phyloP scores from a whole-genome alignment of 1,284 basidiomycete species.

The Apiotrichum mycotoxinovorans region DNA sequence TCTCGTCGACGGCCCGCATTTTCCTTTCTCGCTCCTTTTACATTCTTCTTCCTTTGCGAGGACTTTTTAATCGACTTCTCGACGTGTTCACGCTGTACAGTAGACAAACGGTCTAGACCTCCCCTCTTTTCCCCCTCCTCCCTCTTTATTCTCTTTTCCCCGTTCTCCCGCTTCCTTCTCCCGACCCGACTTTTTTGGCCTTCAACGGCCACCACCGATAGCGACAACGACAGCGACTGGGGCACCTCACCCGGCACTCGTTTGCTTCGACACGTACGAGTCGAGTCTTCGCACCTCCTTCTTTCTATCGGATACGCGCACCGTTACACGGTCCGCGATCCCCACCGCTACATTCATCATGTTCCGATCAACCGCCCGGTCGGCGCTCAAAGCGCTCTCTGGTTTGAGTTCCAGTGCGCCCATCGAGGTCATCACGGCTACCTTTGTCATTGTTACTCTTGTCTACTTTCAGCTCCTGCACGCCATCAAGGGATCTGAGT shows the following conservation, averaged over 20 bases:
- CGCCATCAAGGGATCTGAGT: conserved; percentile 65
- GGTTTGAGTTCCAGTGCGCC: conserved; percentile 51
- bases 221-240: not conserved
- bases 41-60: no score
- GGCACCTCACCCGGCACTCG: not conserved
- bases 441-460: conserved; percentile 79
- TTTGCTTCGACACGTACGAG: not conserved
- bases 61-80: no score
- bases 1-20: no score
- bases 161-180: not conserved
- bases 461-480: conserved; percentile 87
- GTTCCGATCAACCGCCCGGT: conserved; percentile 25
- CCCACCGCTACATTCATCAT: not conserved
- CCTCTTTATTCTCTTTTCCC: not conserved
- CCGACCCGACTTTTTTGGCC: not conserved
- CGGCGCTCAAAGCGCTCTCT: conserved; percentile 44
- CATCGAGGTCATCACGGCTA: conserved; percentile 80
- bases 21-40: no score
- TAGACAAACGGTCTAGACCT: not conserved
- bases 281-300: not conserved
- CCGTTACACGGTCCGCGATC: not conserved
- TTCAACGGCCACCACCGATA: conserved; percentile 1
- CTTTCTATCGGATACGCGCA: not conserved
- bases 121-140: not conserved
- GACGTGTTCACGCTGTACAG: no score